These are phyloP conservation scores for Fraxinus excelsior DNA, from an alignment of 257 asterid species.

Conservation along the genomic window DNA sequence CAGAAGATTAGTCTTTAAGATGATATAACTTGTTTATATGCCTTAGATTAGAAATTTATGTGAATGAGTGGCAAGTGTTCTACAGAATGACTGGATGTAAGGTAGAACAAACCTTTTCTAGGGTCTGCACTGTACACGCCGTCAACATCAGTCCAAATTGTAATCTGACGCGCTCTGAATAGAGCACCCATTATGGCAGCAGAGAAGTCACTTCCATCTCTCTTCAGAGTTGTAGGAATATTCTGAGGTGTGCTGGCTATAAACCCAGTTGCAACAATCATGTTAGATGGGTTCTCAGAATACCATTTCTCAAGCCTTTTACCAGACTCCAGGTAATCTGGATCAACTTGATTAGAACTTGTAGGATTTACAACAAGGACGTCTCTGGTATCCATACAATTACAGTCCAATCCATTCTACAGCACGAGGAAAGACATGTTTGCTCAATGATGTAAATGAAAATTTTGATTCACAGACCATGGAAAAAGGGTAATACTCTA, in stretches of 20 bases:
- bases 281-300: conserved; percentile 62
- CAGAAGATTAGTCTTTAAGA: conserved; percentile 1
- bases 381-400: conserved; percentile 96
- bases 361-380: conserved; percentile 89
- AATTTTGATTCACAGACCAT: neutral
- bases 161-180: conserved; percentile 83
- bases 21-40: neutral
- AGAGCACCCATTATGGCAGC: conserved; percentile 99
- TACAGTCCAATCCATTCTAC: conserved; percentile 75
- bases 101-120: conserved; percentile 67
- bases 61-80: conserved; percentile 10
- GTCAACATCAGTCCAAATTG: conserved; percentile 98
- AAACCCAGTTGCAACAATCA: conserved; percentile 90
- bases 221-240: conserved; percentile 94
- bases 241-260: conserved; percentile 87
- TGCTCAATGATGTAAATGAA: conserved; percentile 1
- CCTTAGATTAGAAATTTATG: conserved; percentile 1
- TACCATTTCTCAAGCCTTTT: conserved; percentile 83
- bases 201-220: conserved; percentile 99
- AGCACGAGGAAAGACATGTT: conserved; percentile 17
- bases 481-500: conserved; percentile 14
- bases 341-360: conserved; percentile 88
- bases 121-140: conserved; percentile 99
- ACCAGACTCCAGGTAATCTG: conserved; percentile 80
- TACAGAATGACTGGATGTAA: no score